Conservation (phyloP, 257 asterid genomes). For the Hygrophila difformis region DNA sequence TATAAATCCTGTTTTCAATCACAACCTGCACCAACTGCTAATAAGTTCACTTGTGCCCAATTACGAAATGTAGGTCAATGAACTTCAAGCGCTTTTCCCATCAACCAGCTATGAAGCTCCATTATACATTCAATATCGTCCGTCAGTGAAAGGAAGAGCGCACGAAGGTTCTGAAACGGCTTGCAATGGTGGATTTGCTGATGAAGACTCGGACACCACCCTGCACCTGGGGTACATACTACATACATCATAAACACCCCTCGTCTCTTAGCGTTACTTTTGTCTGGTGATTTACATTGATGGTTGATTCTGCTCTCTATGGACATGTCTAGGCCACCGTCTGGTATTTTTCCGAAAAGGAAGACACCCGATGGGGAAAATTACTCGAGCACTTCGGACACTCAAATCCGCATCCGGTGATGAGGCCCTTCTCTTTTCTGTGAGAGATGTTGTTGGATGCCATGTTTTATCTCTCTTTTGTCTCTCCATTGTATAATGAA, state of each 20-base stretch:
- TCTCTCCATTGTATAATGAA: too few relatives aligned
- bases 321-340: conserved; percentile 38
- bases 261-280: too few relatives aligned
- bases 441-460: neutral
- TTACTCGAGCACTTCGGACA: too few relatives aligned
- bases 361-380: conserved; percentile 24
- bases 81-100: conserved; percentile 31
- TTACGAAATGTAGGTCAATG: conserved; percentile 40
- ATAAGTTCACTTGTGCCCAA: neutral
- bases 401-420: neutral
- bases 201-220: conserved; percentile 52
- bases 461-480: too few relatives aligned
- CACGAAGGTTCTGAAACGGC: conserved; percentile 34
- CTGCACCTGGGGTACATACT: conserved; percentile 41
- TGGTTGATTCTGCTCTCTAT: neutral
- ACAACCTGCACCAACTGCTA: too few relatives aligned
- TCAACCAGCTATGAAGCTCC: conserved; percentile 19
- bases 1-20: too few relatives aligned
- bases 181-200: conserved; percentile 24
- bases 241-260: too few relatives aligned
- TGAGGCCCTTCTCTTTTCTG: too few relatives aligned
- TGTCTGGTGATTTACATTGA: too few relatives aligned
- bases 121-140: conserved; percentile 25
- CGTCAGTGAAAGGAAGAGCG: conserved; percentile 8
- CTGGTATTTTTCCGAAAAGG: conserved; percentile 26